Evolutionary conservation across 202 grass and related monocot genomes (phyloP), one percentile per base, ranked within the genome.

Genomic region (Zoysia matrella): DNA sequence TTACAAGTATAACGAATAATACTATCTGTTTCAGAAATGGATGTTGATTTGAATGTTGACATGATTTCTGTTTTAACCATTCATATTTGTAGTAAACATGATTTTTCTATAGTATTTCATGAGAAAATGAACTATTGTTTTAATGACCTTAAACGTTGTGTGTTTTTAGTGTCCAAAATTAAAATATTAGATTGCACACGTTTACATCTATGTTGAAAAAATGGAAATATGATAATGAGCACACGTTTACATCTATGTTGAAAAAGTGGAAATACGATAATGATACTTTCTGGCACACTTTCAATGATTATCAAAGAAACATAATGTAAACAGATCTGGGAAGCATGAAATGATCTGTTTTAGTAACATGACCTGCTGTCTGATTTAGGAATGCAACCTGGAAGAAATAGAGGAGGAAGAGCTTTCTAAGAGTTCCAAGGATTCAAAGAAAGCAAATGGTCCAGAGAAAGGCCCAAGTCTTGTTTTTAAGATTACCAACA

Each of bases 401-500:
- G 96, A 99, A 79, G 96, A 99, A 79, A 89, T 94, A 78, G 93
- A 96, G 60, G 93, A 99, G 83, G 91, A 92, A 89, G 96, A 92
- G 46, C 39, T 90, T 84, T 83, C 93, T 16, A 99, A 92, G 85
- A 96, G 81, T 84, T 99, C 87, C n/a, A 99, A 99, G 78, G 92
- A 94, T 65, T 94, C 94, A 76, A 99, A 99, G 65, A 95, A 95
- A 57, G 85, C 89, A 11, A 96, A 93, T 89, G 92, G 96, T 75
- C n/a, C 80, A 70, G 90, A 95, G 65, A 95, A 95, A 94, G 87
- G 82, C n/a, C 82, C 89, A 72, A 92, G 89, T 79, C 91, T 99
- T 83, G 64, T 96, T 56, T 99, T 99, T 93, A 99, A 99, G 85
- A 89, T 99, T 81, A 99, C 96, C 61, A 94, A 90, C 83, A 99